Conservation (phyloP, 352 stramenopile genomes). For the Pythium scleroteichum region DNA sequence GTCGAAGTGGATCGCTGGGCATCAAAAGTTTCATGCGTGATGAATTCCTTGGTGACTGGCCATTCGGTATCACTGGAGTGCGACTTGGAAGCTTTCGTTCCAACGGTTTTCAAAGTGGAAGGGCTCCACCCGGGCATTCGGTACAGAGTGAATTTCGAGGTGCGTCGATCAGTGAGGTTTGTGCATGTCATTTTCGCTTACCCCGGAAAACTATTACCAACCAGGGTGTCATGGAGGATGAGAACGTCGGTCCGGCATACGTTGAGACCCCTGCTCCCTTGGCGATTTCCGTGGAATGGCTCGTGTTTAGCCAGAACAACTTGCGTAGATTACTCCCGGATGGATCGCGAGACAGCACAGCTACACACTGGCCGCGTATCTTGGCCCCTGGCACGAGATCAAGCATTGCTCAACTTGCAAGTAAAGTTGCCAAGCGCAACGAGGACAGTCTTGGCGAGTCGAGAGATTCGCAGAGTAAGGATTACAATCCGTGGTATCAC, state of each 20-base stretch:
- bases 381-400: slow-evolving; percentile 34
- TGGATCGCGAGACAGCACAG: background rate
- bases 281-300: slow-evolving; percentile 48
- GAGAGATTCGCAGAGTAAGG: slow-evolving; percentile 28
- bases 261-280: slow-evolving; percentile 42
- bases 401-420: slow-evolving; percentile 40
- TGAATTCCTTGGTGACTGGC: slow-evolving; percentile 15
- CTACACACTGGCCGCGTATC: slow-evolving; percentile 42
- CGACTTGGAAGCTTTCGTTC: slow-evolving; percentile 45
- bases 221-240: slow-evolving; percentile 41
- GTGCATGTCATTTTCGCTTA: background rate
- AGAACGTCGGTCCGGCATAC: slow-evolving; percentile 18
- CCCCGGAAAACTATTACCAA: too few species aligned
- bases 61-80: slow-evolving; percentile 18
- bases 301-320: slow-evolving; percentile 54
- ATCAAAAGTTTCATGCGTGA: slow-evolving; percentile 37
- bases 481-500: slow-evolving; percentile 70
- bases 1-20: slow-evolving; percentile 58
- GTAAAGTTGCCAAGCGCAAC: slow-evolving; percentile 33
- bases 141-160: slow-evolving; percentile 65
- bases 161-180: slow-evolving; percentile 3
- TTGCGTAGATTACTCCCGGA: slow-evolving; percentile 29
- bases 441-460: slow-evolving; percentile 45
- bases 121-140: slow-evolving; percentile 48
- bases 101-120: slow-evolving; percentile 66